phyloP scores from a whole-genome alignment of 2,329 filamentous ascomycete species.

The Chrysoporthe austroafricana region DNA sequence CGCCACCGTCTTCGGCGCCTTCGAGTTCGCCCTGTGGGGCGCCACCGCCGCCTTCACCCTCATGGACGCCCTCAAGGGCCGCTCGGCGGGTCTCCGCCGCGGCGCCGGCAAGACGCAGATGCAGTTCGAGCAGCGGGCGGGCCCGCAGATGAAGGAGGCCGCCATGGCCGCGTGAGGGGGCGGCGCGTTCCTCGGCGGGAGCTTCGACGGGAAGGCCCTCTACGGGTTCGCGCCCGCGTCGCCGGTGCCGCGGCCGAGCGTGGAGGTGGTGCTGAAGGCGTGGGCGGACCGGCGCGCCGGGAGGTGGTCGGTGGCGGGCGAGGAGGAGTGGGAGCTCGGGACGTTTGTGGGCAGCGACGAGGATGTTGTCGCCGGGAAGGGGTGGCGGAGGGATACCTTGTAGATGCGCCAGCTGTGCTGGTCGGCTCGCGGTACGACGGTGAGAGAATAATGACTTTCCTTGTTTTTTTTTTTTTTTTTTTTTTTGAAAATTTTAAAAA shows the following conservation, averaged over 20 bases:
- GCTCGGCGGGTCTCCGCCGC: constrained; percentile 30
- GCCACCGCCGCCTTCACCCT: constrained; percentile 50
- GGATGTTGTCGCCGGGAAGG: constrained; percentile 24
- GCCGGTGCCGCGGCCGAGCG: constrained; percentile 8
- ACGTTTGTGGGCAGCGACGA: constrained; percentile 27
- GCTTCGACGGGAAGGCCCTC: not conserved
- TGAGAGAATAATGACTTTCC: not conserved
- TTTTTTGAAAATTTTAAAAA: no score
- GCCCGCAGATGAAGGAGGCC: constrained; percentile 44
- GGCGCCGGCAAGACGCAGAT: constrained; percentile 38
- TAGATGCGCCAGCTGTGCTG: constrained; percentile 29
- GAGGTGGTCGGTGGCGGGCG: constrained; percentile 7
- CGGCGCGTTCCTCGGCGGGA: constrained; percentile 10
- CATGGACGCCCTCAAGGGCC: constrained; percentile 52
- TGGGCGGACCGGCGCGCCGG: constrained; percentile 30
- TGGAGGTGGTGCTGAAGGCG: constrained; percentile 29
- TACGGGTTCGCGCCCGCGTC: constrained; percentile 18
- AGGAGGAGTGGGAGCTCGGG: constrained; percentile 26
- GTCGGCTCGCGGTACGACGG: not conserved
- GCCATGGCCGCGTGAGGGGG: constrained; percentile 29
- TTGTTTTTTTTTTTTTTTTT: not conserved
- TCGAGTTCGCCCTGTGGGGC: constrained; percentile 58
- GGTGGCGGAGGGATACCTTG: constrained; percentile 13
- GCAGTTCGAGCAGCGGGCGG: constrained; percentile 39
- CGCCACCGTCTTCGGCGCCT: constrained; percentile 57